A percentile compares a stretch with the other conserved stretches of the same genome.
These are phyloP conservation scores for Calophaca sinica DNA, from an alignment of 306 rosid species.

Conservation along the genomic window DNA sequence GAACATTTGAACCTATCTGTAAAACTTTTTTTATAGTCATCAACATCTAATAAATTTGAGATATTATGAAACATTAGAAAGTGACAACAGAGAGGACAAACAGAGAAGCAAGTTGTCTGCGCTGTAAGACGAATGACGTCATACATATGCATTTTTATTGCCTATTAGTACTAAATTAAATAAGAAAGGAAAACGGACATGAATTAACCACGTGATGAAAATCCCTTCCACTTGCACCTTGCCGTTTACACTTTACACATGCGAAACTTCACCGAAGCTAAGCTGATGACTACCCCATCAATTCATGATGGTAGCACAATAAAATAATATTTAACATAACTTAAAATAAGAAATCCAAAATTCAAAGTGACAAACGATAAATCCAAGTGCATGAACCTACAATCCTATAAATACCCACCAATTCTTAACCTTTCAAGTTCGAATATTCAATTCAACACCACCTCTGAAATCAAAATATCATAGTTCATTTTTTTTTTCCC, in stretches of 20 bases:
- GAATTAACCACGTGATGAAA: conserved; percentile 63
- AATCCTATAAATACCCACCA: conserved; percentile 53
- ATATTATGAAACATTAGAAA: background rate
- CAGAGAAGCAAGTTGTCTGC: conserved; percentile 38
- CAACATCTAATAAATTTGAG: too few species aligned
- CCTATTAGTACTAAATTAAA: too few species aligned
- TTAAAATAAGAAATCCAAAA: background rate
- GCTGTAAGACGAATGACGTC: conserved; percentile 52
- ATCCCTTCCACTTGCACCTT: conserved; percentile 41
- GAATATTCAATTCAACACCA: conserved; percentile 36
- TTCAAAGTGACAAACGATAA: background rate
- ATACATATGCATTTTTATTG: background rate
- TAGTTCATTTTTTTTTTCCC: background rate
- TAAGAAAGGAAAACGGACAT: background rate
- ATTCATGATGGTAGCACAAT: background rate
- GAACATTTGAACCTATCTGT: too few species aligned
- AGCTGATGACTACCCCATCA: background rate
- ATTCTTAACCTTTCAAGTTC: background rate
- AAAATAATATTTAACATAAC: background rate
- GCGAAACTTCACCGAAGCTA: conserved; percentile 64
- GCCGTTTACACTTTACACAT: conserved; percentile 51
- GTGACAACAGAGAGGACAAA: conserved; percentile 49
- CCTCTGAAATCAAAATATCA: conserved; percentile 16
- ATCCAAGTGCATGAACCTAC: conserved; percentile 64
- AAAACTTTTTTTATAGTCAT: too few species aligned